Evolutionary conservation across 2,329 filamentous ascomycete species (phyloP).

Genomic region (Colletotrichum sp.): DNA sequence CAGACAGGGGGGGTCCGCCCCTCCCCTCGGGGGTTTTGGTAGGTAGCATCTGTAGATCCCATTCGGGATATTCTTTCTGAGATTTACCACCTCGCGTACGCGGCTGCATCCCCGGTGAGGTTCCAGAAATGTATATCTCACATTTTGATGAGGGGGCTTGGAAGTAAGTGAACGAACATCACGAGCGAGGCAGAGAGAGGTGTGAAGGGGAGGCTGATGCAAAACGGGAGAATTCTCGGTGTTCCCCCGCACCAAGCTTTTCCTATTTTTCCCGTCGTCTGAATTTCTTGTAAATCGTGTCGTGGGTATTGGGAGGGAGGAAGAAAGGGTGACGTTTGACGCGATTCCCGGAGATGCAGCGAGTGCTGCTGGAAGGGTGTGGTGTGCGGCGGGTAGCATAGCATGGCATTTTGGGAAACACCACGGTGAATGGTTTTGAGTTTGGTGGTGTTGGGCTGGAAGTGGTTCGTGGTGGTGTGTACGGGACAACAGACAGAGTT

Average conservation of each 20-base stretch:
- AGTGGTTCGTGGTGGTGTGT: not conserved
- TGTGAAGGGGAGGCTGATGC: not conserved
- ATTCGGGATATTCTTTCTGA: not conserved
- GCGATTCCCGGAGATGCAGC: not conserved
- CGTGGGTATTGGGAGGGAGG: not conserved
- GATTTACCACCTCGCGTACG: not conserved
- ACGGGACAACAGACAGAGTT: not conserved
- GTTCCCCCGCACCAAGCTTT: not conserved
- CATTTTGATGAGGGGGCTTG: not conserved
- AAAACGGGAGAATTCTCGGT: not conserved
- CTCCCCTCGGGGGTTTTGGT: not conserved
- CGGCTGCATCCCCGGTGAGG: not conserved
- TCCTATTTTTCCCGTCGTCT: not conserved
- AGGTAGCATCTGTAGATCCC: not conserved
- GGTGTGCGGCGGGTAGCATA: not conserved
- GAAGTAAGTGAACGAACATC: rapidly evolving
- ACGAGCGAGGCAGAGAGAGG: rapidly evolving
- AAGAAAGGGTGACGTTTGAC: not conserved
- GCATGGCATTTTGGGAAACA: not conserved
- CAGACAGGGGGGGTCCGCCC: not conserved
- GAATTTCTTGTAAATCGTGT: not conserved
- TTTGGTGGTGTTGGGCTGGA: not conserved
- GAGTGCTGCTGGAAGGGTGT: not conserved
- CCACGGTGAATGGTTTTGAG: not conserved
- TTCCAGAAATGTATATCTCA: not conserved